These are phyloP conservation scores for Rhinocladiella similis DNA, from an alignment of 2,329 filamentous ascomycete species.

Conservation along the genomic window DNA sequence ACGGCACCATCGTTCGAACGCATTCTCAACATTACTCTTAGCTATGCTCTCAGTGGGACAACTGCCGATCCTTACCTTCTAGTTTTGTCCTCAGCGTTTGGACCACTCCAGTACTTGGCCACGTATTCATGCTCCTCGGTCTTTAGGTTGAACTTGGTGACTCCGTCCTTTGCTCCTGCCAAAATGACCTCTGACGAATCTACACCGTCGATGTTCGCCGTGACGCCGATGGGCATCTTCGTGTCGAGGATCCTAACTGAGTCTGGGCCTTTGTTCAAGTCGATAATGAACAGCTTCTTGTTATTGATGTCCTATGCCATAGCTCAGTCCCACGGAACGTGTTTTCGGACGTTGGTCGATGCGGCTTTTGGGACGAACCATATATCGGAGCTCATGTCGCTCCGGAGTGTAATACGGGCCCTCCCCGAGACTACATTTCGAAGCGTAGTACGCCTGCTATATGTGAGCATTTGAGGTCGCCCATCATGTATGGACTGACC, in stretches of 20 bases:
- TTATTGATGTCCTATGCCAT: conserved; percentile 69
- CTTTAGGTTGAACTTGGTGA: conserved; percentile 71
- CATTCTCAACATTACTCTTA: conserved; percentile 38
- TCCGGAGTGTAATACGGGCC: conserved; percentile 41
- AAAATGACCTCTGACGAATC: conserved; percentile 64
- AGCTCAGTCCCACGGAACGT: too few relatives aligned
- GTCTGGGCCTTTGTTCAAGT: conserved; percentile 62
- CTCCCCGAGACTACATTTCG: conserved; percentile 40
- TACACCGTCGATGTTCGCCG: conserved; percentile 72
- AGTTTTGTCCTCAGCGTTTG: conserved; percentile 48
- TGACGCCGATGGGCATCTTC: conserved; percentile 62
- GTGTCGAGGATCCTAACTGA: conserved; percentile 62
- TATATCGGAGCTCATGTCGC: conserved; percentile 43
- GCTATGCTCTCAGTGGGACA: not conserved
- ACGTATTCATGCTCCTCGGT: conserved; percentile 59
- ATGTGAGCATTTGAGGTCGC: not conserved
- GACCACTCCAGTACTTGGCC: conserved; percentile 55
- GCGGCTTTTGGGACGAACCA: conserved; percentile 24
- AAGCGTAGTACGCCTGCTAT: conserved; percentile 39
- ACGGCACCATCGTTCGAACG: conserved; percentile 79
- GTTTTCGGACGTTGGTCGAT: too few relatives aligned
- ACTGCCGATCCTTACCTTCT: conserved; percentile 39
- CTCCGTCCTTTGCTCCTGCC: conserved; percentile 77
- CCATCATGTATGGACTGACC: conserved; percentile 29
- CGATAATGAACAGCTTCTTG: conserved; percentile 70